Evolutionary conservation across 192 early-diverging fungal species (phyloP).

Genomic region (Rhizophagus clarus): DNA sequence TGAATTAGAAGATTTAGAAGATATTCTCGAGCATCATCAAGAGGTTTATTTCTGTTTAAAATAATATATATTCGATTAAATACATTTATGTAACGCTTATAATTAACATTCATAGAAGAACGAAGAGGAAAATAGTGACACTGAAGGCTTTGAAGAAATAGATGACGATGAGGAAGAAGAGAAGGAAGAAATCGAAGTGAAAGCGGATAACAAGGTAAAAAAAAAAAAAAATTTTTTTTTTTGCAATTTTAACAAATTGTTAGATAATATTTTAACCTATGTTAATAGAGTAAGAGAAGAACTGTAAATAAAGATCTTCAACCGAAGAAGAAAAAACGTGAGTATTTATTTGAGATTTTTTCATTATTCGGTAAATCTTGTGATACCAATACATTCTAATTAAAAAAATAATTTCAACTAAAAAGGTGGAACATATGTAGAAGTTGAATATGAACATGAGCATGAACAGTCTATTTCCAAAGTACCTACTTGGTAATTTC

Average conservation of each 20-base stretch:
- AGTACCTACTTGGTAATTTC: not conserved
- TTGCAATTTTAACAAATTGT: not conserved
- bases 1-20: slow-evolving; percentile 66
- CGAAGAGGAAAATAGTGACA: slow-evolving; percentile 3
- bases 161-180: slow-evolving; percentile 40
- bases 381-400: not conserved
- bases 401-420: not conserved
- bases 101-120: not conserved
- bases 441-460: slow-evolving; percentile 58
- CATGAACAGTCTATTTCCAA: slow-evolving; percentile 9
- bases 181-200: slow-evolving; percentile 26
- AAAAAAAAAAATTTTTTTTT: not conserved
- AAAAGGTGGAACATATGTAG: slow-evolving; percentile 54
- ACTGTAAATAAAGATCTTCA: slow-evolving; percentile 12
- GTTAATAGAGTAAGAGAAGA: slow-evolving; percentile 2
- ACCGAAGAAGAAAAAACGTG: slow-evolving; percentile 21
- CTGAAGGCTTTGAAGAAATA: slow-evolving; percentile 39
- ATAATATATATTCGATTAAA: not conserved
- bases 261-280: not conserved
- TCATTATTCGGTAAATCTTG: not conserved
- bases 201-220: not conserved
- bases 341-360: not conserved
- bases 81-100: not conserved
- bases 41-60: not conserved
- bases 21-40: slow-evolving; percentile 42